Percentiles rank a stretch among this genome's conserved stretches.
These are phyloP conservation scores for Ganoderma meredithae DNA, from an alignment of 1,284 basidiomycete genomes.

Conservation along the genomic window DNA sequence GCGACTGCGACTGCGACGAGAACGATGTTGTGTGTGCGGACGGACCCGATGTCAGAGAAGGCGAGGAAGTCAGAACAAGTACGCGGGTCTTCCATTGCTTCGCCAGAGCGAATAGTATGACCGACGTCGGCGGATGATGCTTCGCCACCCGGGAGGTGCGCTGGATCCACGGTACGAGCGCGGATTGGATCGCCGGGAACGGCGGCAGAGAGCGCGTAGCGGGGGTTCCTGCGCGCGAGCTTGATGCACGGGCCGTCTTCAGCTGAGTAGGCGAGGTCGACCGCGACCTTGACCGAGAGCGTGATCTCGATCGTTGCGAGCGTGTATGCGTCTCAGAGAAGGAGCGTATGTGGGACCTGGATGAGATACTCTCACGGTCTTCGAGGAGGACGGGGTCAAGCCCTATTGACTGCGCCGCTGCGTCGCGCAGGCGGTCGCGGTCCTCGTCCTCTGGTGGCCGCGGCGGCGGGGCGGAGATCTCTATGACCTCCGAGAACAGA, in stretches of 20 bases:
- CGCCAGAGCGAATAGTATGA: conserved; percentile 72
- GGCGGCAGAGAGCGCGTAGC: conserved; percentile 52
- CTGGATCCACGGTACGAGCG: conserved; percentile 58
- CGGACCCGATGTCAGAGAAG: conserved; percentile 33
- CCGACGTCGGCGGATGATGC: conserved; percentile 68
- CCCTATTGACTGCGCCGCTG: conserved; percentile 78
- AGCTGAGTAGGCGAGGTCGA: conserved; percentile 27
- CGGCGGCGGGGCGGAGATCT: conserved; percentile 62
- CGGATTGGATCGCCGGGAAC: conserved; percentile 63
- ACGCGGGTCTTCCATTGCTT: conserved; percentile 76
- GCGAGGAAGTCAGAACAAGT: conserved; percentile 62
- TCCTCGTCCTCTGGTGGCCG: conserved; percentile 69
- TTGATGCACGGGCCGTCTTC: conserved; percentile 17
- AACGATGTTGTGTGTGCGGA: conserved; percentile 43
- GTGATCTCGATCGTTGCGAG: conserved; percentile 34
- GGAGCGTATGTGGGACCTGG: conserved; percentile 28
- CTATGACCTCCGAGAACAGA: conserved; percentile 72
- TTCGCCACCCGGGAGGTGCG: conserved; percentile 64
- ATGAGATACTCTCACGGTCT: conserved; percentile 35
- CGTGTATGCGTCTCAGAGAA: conserved; percentile 28
- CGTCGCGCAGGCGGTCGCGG: conserved; percentile 72
- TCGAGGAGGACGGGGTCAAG: conserved; percentile 51
- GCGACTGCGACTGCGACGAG: conserved; percentile 28
- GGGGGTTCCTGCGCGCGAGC: conserved; percentile 32
- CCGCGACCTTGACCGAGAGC: conserved; percentile 29